These are phyloP conservation scores for Mycena galopus DNA, from an alignment of 768 basidiomycete species.

Conservation along the genomic window DNA sequence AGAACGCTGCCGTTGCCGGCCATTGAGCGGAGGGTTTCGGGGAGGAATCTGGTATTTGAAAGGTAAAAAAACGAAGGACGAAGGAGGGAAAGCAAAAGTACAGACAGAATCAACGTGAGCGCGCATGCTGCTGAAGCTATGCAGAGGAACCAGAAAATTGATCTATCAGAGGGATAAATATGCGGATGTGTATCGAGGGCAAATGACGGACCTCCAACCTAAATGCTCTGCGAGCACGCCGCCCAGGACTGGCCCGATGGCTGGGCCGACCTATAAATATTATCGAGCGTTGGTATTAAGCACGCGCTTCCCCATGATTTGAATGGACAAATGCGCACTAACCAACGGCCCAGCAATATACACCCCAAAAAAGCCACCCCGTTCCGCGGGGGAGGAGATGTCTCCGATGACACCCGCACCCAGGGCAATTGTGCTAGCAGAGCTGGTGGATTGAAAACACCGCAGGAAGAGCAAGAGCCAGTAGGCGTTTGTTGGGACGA, in stretches of 20 bases:
- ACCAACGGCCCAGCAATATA: conserved; percentile 76
- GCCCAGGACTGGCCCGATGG: conserved; percentile 72
- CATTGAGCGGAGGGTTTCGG: conserved; percentile 67
- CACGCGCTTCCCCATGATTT: no score
- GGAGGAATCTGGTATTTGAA: conserved; percentile 57
- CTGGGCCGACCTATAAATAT: conserved; percentile 65
- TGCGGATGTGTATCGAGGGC: no score
- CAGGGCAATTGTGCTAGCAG: conserved; percentile 82
- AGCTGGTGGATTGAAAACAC: conserved; percentile 83
- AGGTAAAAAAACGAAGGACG: conserved; percentile 44
- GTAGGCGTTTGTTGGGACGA: conserved; percentile 68
- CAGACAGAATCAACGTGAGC: conserved; percentile 60
- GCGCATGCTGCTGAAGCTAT: conserved; percentile 62
- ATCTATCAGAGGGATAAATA: conserved; percentile 46
- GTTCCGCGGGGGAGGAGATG: conserved; percentile 77
- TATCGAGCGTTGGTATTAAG: no score
- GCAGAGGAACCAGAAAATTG: conserved; percentile 75
- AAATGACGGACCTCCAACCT: conserved; percentile 69
- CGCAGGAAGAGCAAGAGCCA: conserved; percentile 87
- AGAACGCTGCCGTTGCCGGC: conserved; percentile 66
- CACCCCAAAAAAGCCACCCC: conserved; percentile 81
- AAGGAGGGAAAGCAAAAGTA: conserved; percentile 24
- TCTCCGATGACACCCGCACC: conserved; percentile 86
- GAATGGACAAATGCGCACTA: conserved; percentile 19
- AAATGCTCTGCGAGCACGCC: conserved; percentile 71